phyloP scores from a whole-genome alignment of 768 basidiomycete species.

The Termitomyces sp. region DNA sequence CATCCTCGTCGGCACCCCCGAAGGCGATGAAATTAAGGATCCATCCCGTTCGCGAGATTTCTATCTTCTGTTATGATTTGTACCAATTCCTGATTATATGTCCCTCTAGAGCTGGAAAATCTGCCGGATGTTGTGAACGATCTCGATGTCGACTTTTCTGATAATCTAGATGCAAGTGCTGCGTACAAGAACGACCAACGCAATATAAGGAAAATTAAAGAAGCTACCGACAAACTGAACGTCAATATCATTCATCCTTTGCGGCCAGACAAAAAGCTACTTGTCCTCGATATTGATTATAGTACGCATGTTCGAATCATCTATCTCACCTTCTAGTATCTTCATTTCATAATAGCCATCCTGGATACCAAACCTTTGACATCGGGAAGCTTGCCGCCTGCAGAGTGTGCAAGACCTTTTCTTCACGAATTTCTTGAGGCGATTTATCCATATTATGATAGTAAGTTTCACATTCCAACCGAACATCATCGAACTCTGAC shows the following conservation, averaged over 20 bases:
- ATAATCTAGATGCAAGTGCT: constrained; percentile 52
- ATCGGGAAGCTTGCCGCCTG: constrained; percentile 73
- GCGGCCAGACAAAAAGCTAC: constrained; percentile 70
- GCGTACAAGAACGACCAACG: constrained; percentile 72
- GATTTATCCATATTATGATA: constrained; percentile 82
- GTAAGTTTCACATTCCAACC: constrained; percentile 24
- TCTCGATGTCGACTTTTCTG: constrained; percentile 76
- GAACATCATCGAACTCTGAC: background rate
- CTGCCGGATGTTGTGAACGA: constrained; percentile 77
- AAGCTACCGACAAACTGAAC: constrained; percentile 61
- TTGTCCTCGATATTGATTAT: constrained; percentile 89
- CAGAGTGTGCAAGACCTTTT: constrained; percentile 79
- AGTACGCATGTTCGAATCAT: constrained; percentile 40
- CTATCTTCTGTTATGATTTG: background rate
- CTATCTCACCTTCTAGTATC: constrained; percentile 1
- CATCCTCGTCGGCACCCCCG: constrained; percentile 81
- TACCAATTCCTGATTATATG: background rate
- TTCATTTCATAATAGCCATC: constrained; percentile 48
- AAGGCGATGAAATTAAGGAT: constrained; percentile 84
- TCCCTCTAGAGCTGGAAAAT: constrained; percentile 50
- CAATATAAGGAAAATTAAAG: constrained; percentile 78
- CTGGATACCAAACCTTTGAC: constrained; percentile 83
- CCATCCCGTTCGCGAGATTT: constrained; percentile 46
- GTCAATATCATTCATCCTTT: constrained; percentile 75
- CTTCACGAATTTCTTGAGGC: constrained; percentile 82